These are phyloP conservation scores for Pseudocercospora fuligena DNA, from an alignment of 2,329 filamentous ascomycete species.

Conservation along the genomic window DNA sequence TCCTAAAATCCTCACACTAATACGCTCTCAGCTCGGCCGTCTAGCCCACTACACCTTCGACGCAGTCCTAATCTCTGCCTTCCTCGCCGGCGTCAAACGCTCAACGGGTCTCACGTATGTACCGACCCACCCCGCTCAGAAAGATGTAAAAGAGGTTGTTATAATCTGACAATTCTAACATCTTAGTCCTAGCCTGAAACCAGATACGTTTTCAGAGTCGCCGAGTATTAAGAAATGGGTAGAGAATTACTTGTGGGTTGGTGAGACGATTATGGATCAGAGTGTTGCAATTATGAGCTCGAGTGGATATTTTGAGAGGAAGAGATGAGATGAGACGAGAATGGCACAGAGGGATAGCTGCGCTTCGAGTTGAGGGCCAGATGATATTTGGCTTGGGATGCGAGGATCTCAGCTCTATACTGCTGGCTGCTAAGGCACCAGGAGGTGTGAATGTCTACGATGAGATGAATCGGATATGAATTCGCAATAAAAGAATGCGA, in stretches of 20 bases:
- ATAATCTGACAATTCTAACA: slow-evolving; percentile 48
- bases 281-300: slow-evolving; percentile 89
- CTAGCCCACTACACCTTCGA: slow-evolving; percentile 95
- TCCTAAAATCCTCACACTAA: not conserved
- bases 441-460: not conserved
- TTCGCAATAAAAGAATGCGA: not conserved
- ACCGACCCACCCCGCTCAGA: slow-evolving; percentile 17
- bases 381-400: not conserved
- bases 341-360: not conserved
- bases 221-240: slow-evolving; percentile 86
- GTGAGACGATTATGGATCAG: slow-evolving; percentile 98
- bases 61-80: slow-evolving; percentile 92
- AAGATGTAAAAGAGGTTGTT: not conserved
- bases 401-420: not conserved
- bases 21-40: slow-evolving; percentile 80
- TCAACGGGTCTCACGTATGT: slow-evolving; percentile 98
- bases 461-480: not conserved
- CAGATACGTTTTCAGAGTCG: slow-evolving; percentile 81
- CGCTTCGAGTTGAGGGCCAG: not conserved
- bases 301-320: slow-evolving; percentile 89
- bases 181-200: slow-evolving; percentile 77
- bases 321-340: slow-evolving; percentile 58
- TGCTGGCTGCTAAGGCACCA: not conserved
- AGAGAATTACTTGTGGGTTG: slow-evolving; percentile 89
- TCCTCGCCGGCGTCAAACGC: slow-evolving; percentile 95